Conservation (phyloP, 1,284 basidiomycete species). For the Pseudozyma hubeiensis region DNA sequence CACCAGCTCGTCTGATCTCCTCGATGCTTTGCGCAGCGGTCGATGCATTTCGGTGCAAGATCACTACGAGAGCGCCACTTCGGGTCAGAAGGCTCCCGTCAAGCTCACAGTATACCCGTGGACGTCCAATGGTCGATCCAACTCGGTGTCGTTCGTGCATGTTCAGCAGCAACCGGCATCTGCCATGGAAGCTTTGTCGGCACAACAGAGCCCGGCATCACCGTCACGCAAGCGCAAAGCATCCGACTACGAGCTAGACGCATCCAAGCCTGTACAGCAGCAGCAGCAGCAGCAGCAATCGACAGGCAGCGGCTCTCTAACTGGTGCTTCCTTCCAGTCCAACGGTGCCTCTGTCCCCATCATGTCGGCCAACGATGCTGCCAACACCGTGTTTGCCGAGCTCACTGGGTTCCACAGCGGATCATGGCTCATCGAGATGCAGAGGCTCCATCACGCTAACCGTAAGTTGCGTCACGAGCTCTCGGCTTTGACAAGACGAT, state of each 20-base stretch:
- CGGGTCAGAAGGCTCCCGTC: conserved; percentile 27
- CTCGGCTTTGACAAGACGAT: conserved; percentile 16
- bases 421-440: conserved; percentile 51
- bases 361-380: conserved; percentile 44
- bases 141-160: conserved; percentile 41
- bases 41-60: conserved; percentile 49
- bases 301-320: conserved; percentile 28
- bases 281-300: neutral
- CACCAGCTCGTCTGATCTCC: conserved; percentile 41
- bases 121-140: conserved; percentile 46
- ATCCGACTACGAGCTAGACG: conserved; percentile 8
- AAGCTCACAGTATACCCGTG: conserved; percentile 53
- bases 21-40: conserved; percentile 41
- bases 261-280: neutral
- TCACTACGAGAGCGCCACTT: conserved; percentile 20
- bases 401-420: conserved; percentile 44
- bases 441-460: conserved; percentile 47
- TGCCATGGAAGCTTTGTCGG: neutral
- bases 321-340: conserved; percentile 10
- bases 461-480: conserved; percentile 31
- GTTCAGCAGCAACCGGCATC: conserved; percentile 29
- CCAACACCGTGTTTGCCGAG: conserved; percentile 40
- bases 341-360: conserved; percentile 22
- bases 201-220: neutral
- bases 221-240: conserved; percentile 32